Conservation (phyloP, 768 basidiomycete species). For the Boletus pseudo-olivaceus region DNA sequence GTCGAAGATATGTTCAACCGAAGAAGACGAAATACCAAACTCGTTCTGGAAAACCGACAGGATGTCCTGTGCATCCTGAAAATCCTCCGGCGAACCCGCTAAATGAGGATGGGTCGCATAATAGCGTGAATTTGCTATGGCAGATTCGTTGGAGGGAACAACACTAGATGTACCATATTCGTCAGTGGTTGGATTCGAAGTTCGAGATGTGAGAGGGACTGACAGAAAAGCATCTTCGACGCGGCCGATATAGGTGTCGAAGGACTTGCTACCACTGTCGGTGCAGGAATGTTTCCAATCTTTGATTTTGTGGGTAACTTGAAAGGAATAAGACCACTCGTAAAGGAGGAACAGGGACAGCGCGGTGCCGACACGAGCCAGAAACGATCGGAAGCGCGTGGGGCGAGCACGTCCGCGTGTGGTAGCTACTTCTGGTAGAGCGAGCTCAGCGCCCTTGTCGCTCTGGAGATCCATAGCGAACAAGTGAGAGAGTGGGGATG, state of each 20-base stretch:
- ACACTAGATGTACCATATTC: constrained; percentile 34
- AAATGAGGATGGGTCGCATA: constrained; percentile 71
- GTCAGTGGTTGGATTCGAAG: neutral
- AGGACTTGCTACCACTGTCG: neutral
- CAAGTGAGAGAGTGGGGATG: neutral
- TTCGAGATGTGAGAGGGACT: constrained; percentile 10
- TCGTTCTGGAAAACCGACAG: constrained; percentile 66
- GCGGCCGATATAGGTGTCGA: constrained; percentile 13
- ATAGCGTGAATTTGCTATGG: constrained; percentile 50
- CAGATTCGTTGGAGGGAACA: constrained; percentile 55
- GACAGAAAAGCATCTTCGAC: constrained; percentile 37
- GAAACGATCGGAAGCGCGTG: constrained; percentile 1
- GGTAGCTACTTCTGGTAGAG: constrained; percentile 11
- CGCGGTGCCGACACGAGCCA: constrained; percentile 4
- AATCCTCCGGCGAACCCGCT: constrained; percentile 61
- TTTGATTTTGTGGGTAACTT: constrained; percentile 1
- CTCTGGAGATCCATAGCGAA: constrained; percentile 17
- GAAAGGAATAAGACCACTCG: neutral
- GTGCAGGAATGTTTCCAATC: constrained; percentile 10
- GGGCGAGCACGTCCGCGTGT: neutral
- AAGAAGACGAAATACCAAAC: constrained; percentile 47
- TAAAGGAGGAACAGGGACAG: constrained; percentile 13
- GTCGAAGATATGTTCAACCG: constrained; percentile 52
- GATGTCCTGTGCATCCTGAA: constrained; percentile 61
- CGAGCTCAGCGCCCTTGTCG: constrained; percentile 3